Evolutionary conservation across 2,329 filamentous ascomycete genomes (phyloP), one percentile per base, ranked within the genome.

Genomic region (Aspergillus sp.): DNA sequence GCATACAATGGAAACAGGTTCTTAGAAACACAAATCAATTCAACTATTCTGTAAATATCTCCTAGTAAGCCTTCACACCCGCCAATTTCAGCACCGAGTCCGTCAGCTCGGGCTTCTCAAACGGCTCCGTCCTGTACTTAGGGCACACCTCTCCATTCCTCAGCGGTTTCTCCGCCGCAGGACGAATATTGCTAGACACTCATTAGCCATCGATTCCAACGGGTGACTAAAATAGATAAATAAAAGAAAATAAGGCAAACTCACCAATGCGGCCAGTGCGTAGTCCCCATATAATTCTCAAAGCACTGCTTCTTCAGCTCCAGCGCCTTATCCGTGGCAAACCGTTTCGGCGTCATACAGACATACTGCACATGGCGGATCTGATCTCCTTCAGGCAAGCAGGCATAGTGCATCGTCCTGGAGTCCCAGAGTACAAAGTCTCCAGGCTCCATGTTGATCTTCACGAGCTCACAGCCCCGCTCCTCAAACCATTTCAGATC

Each of bases 231-330:
- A 19, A 19, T 19, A 19, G 3, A 19, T 3, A 19, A 19, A 19
- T 19, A 19, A 19, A 19, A 19, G 19, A 19, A 19, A 19, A 19
- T 19, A 19, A 19, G 19, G 19, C 19, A 6, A 12, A 57, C 40
- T 31, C 54, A 45, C 44, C 45, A 55, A 41, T 58, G 56, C n/a
- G 56, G 51, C 56, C 56, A 58, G 14, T 58, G 56, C 11, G 56
- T 55, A 21, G 56, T 58, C 3, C 39, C 56, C 45, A 44, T 46
- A 37, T 55, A 58, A 8, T 47, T 63, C 6, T 78, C 74, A 47
- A 76, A 80, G 0, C 75, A 76, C 2, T 66, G 62, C 63, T 74
- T 75, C 71, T 80, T 80, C 7, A 73, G 65, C 5, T 72, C 31
- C 2, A 80, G 66, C 17, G 77, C 75, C 37, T 77, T 76, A 48